Evolutionary conservation across 352 stramenopile species (phyloP), one percentile per base, ranked within the genome.

Genomic region (Phytophthora nicotianae): DNA sequence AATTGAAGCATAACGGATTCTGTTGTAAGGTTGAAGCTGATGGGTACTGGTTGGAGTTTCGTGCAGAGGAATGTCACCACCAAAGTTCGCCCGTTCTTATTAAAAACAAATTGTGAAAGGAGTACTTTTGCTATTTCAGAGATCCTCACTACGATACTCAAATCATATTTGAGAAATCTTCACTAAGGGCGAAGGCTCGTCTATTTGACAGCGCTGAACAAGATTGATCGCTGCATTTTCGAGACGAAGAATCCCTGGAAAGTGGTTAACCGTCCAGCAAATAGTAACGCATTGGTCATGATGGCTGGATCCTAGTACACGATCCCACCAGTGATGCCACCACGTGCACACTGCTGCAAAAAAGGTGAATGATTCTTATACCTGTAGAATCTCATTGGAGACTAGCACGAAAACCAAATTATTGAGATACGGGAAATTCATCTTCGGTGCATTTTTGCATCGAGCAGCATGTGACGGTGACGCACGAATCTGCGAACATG

Each of bases 401-500:
- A 29, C 24, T 29, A 29, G 24, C 24, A 29, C 24, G 24, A 29
- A 29, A 29, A n/a, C n/a, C n/a, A n/a, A n/a, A n/a, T n/a, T 29
- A 29, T 8, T 8, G 24, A 7, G 24, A 13, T 33, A 33, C 27
- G 11, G 8, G 27, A 13, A 33, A 8, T 33, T 33, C 27, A 33
- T 33, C 4, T 7, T 29, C 24, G 24, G 7, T 8, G 7, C 24
- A 7, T 29, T 4, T 29, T 7, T 0, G 24, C 24, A 29, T 8
- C 17, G 23, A 50, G 23, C 5, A 54, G 8, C 32, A 57, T 35
- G 50, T 47, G 50, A 57, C 35, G 38, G 10, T 13, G 32, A 9
- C 10, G 46, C 46, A 40, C 23, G 26, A 54, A 52, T 51, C 35
- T 19, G 49, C 16, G 49, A 21, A 21, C 40, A 21, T 48, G 35